Evolutionary conservation across 2,329 filamentous ascomycete genomes (phyloP).

Genomic region (Dothideomycetes sp.): DNA sequence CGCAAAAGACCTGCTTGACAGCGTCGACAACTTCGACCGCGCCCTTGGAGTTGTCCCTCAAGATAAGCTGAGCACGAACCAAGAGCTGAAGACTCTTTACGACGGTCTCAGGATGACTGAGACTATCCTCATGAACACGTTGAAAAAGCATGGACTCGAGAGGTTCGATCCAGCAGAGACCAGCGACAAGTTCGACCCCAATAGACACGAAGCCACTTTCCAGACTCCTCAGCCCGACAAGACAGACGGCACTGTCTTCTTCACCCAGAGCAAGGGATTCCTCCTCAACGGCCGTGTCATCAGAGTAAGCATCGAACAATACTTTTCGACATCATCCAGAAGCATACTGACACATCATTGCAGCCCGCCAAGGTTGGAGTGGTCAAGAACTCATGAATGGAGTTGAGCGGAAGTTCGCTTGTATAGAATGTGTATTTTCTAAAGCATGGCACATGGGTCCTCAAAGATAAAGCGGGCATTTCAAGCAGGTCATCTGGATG

Average conservation of each 20-base stretch:
- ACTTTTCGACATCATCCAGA: neutral
- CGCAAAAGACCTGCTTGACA: slow-evolving; percentile 88
- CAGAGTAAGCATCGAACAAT: slow-evolving; percentile 36
- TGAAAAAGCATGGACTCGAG: slow-evolving; percentile 91
- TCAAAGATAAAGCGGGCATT: neutral
- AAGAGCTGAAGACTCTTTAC: slow-evolving; percentile 71
- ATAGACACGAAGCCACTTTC: slow-evolving; percentile 93
- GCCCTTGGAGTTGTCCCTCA: slow-evolving; percentile 69
- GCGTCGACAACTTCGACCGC: slow-evolving; percentile 93
- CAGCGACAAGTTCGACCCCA: slow-evolving; percentile 86
- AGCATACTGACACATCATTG: slow-evolving; percentile 5
- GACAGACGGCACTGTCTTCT: slow-evolving; percentile 83
- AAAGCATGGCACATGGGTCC: slow-evolving; percentile 1
- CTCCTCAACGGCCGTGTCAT: slow-evolving; percentile 81
- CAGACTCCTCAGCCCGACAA: slow-evolving; percentile 80
- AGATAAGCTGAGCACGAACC: slow-evolving; percentile 58
- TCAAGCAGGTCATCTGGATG: neutral
- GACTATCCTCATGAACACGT: slow-evolving; percentile 69
- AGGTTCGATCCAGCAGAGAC: slow-evolving; percentile 63
- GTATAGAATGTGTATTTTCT: too few species aligned
- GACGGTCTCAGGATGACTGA: slow-evolving; percentile 95
- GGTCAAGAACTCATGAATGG: slow-evolving; percentile 91
- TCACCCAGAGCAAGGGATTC: slow-evolving; percentile 93
- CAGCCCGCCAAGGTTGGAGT: slow-evolving; percentile 88
- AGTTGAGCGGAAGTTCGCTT: too few species aligned